Conservation (phyloP, 169 alveolate species). For the Plasmodium relictum region DNA sequence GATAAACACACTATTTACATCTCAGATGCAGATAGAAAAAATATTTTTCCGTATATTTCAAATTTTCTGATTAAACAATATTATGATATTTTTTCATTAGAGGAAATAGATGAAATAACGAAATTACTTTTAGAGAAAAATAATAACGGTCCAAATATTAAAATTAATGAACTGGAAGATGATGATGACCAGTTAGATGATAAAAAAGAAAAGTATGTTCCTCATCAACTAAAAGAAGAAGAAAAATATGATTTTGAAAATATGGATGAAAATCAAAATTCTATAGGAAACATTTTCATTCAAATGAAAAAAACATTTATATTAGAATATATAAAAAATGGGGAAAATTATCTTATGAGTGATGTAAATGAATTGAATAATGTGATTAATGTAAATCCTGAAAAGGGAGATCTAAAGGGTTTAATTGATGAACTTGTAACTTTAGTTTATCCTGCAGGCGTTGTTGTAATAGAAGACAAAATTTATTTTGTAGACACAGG, state of each 20-base stretch:
- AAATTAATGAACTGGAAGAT: background rate
- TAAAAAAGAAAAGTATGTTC: no score
- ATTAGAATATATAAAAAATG: background rate
- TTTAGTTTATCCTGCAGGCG: conserved; percentile 57
- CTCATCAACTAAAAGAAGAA: background rate
- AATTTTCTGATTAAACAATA: background rate
- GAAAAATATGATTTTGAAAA: background rate
- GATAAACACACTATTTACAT: conserved; percentile 21
- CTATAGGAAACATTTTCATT: background rate
- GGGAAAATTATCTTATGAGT: background rate
- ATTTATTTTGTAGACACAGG: conserved; percentile 62
- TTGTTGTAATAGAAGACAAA: conserved; percentile 24
- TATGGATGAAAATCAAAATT: background rate
- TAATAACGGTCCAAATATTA: background rate
- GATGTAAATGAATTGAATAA: background rate
- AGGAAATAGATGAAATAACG: background rate
- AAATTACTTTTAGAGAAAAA: background rate
- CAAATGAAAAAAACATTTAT: background rate
- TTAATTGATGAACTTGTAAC: conserved; percentile 25
- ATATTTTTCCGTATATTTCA: conserved; percentile 26
- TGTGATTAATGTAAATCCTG: background rate
- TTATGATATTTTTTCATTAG: background rate
- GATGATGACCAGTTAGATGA: background rate
- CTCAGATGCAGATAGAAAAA: conserved; percentile 56
- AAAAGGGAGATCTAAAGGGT: background rate